Evolutionary conservation across 495 filamentous ascomycete species (phyloP).

Genomic region (Thermothielavioides terrestris): DNA sequence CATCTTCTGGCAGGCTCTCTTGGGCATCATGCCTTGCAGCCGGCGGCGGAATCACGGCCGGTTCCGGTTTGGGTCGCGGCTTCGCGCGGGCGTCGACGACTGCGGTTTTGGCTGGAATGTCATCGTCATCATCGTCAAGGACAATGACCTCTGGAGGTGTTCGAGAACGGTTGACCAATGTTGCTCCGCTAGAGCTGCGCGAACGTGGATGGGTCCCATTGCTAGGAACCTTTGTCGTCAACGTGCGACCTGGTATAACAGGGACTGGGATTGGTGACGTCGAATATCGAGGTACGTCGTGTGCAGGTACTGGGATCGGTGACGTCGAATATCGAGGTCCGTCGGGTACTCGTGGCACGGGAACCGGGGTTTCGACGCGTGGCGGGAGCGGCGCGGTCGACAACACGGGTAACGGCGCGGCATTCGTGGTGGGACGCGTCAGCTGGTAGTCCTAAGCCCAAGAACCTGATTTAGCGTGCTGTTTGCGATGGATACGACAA

Average conservation of each 20-base stretch:
- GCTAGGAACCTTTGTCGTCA: background rate
- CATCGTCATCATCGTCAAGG: conserved; percentile 15
- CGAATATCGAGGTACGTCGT: conserved; percentile 1
- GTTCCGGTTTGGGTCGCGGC: no score
- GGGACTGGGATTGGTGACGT: conserved; percentile 13
- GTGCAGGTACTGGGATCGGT: background rate
- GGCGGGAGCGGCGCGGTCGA: background rate
- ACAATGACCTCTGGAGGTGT: conserved; percentile 7
- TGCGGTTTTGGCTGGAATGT: background rate
- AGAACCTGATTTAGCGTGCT: background rate
- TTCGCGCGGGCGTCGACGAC: background rate
- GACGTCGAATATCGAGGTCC: no score
- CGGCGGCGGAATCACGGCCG: no score
- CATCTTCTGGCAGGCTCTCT: conserved; percentile 10
- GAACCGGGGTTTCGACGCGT: conserved; percentile 1
- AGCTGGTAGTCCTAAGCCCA: background rate
- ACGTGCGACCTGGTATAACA: background rate
- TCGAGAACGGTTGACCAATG: background rate
- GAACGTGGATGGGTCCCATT: background rate
- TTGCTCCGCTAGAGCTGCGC: background rate
- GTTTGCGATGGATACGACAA: background rate
- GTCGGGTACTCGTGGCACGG: background rate
- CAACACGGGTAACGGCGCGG: background rate
- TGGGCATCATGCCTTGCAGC: no score
- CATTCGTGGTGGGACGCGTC: background rate